phyloP scores from a whole-genome alignment of 352 stramenopile genomes.

The Globisporangium orthogonon region DNA sequence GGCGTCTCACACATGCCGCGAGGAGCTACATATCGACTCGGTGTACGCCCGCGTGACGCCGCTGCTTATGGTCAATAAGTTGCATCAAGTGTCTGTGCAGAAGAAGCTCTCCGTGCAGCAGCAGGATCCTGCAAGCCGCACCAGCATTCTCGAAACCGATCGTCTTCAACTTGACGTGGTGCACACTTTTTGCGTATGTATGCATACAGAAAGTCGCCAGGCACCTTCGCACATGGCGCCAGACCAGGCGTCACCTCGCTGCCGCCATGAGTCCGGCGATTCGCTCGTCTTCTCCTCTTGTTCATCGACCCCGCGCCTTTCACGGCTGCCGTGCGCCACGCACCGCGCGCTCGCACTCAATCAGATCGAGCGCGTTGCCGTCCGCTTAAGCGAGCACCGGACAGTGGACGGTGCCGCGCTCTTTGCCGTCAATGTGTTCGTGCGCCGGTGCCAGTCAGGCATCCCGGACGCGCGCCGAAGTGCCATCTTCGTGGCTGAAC shows the following conservation, averaged over 20 bases:
- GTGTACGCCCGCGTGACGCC: too few relatives aligned
- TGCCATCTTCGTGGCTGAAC: constrained; percentile 9
- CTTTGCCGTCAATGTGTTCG: constrained; percentile 46
- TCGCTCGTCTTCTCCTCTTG: neutral
- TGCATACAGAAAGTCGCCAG: neutral
- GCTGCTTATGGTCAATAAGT: too few relatives aligned
- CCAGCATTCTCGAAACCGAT: too few relatives aligned
- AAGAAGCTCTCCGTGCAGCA: too few relatives aligned
- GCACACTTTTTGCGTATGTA: neutral
- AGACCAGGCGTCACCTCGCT: neutral
- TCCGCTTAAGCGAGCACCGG: constrained; percentile 25
- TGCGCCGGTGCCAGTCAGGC: constrained; percentile 35
- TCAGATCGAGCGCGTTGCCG: constrained; percentile 45
- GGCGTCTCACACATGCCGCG: too few relatives aligned
- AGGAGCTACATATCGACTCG: too few relatives aligned
- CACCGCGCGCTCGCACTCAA: constrained; percentile 53
- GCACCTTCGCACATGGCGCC: too few relatives aligned
- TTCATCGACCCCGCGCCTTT: neutral
- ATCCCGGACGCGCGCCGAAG: constrained; percentile 22
- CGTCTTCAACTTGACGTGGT: too few relatives aligned
- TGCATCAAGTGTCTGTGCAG: too few relatives aligned
- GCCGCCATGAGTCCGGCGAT: constrained; percentile 1
- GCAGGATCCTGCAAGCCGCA: too few relatives aligned
- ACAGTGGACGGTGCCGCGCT: constrained; percentile 32
- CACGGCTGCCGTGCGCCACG: constrained; percentile 29